Base-by-base conservation (phyloP, 139 green algal species). In the Volvox reticuliferus region DNA sequence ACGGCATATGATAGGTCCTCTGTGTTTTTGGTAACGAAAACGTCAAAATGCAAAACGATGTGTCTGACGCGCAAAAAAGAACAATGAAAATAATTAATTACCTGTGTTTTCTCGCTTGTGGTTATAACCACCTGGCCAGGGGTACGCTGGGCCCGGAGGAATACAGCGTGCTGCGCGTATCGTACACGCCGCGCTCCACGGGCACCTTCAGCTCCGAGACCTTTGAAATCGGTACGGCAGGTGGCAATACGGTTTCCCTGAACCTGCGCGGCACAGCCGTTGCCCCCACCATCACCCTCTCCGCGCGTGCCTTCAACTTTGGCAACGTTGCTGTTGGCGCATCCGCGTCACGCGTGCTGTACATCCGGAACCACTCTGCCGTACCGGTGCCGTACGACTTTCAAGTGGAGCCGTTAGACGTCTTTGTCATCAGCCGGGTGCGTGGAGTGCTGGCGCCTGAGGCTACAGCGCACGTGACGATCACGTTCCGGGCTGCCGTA, bases 301-400 rank as follows among this genome's bases (percentile, higher is more conserved):
- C 68, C 82, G 84, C 91, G 55, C 79, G 88, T 12, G 88, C 86
- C 63, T 93, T 97, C 82, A 92, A 95, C 76, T 97, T 97, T 95
- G 95, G 95, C 63, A 95, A 93, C 79, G 91, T 96, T 16, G 20
- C 82, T 14, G 73, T 65, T 2, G 89, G 93, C 21, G 37, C 93
- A 3, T 26, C 87, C 17, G 24, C 86, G 1, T 92, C 90, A 3
- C 92, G 93, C 63, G 92, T 96, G 78, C 77, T 97, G 37, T 95
- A 96, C 89, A 92, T 97, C 79, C 83, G 96, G 28, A 97, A 97
- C 88, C 37, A 92, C 62, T 94, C 88, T 12, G 88, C 96, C 33
- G 82, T 96, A 30, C 84, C 91, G 0, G 89, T 93, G 44, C 44
- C 79, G 16, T 95, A 93, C 88, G 91, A 95, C 87, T 97, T 95